Evolutionary conservation across 768 basidiomycete species (phyloP).

Genomic region (Mycena metata): DNA sequence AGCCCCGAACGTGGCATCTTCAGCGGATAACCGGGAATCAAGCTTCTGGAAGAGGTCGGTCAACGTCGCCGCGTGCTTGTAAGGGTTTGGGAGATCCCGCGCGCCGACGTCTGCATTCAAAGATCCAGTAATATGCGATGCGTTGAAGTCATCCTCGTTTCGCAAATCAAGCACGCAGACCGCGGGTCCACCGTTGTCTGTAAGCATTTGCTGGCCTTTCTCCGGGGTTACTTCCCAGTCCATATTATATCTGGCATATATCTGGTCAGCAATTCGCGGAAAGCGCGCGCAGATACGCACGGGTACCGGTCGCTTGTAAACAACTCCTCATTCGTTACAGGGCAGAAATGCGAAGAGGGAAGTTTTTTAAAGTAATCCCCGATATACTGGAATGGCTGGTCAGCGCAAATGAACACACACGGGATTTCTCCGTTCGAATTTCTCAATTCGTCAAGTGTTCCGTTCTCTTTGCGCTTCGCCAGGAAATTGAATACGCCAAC

Average conservation of each 20-base stretch:
- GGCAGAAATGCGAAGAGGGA: conserved; percentile 5
- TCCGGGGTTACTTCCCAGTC: not conserved
- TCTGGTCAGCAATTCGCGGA: not conserved
- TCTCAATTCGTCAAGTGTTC: conserved; percentile 7
- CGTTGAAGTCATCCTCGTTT: not conserved
- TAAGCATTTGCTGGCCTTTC: not conserved
- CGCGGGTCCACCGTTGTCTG: not conserved
- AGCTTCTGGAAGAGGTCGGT: not conserved
- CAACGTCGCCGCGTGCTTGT: conserved; percentile 4
- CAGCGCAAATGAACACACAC: not conserved
- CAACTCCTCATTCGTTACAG: not conserved
- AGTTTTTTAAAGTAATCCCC: not conserved
- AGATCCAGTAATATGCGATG: not conserved
- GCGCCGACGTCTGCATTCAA: conserved; percentile 7
- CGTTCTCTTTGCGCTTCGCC: conserved; percentile 5
- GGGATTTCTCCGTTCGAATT: conserved; percentile 4
- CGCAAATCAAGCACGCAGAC: not conserved
- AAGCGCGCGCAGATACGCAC: not conserved
- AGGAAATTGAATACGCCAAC: not conserved
- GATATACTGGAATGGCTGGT: not conserved
- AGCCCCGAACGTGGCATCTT: not conserved
- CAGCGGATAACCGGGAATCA: not conserved
- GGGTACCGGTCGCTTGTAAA: not conserved
- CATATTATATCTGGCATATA: not conserved
- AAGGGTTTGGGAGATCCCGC: conserved; percentile 1